phyloP scores from a whole-genome alignment of 192 early-diverging fungal genomes.

The Coemansia sp. region DNA sequence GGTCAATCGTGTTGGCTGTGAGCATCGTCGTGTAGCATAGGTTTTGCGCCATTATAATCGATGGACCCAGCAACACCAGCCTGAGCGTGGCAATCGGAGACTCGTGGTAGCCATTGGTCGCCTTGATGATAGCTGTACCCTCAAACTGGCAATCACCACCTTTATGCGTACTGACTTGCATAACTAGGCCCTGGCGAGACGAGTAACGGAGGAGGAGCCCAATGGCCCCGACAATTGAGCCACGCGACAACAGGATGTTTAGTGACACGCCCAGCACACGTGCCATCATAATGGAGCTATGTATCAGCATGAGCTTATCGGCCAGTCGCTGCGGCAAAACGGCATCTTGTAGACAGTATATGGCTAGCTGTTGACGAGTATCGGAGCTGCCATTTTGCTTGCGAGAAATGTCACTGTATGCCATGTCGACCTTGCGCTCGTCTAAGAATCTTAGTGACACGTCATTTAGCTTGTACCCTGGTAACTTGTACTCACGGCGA shows the following conservation, averaged over 20 bases:
- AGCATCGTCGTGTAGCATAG: slow-evolving; percentile 94
- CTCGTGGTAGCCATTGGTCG: slow-evolving; percentile 94
- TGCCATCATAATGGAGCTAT: slow-evolving; percentile 99
- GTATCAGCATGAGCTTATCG: slow-evolving; percentile 95
- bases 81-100: slow-evolving; percentile 98
- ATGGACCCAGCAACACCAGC: slow-evolving; percentile 96
- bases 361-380: slow-evolving; percentile 88
- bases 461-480: slow-evolving; percentile 91
- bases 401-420: no score
- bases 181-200: slow-evolving; percentile 76
- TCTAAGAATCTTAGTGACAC: no score
- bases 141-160: no score
- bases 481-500: slow-evolving; percentile 97
- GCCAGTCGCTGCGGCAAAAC: slow-evolving; percentile 88
- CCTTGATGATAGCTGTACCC: no score
- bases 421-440: no score
- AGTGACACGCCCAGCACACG: slow-evolving; percentile 96
- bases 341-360: slow-evolving; percentile 98
- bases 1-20: slow-evolving; percentile 63
- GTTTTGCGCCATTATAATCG: slow-evolving; percentile 99
- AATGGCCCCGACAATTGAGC: slow-evolving; percentile 96
- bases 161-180: no score
- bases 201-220: slow-evolving; percentile 93
- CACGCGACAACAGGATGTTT: slow-evolving; percentile 89
- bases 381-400: slow-evolving; percentile 95